Percentiles rank a stretch among this genome's conserved stretches.
These are phyloP conservation scores for Candida coleopterorum DNA, from an alignment of 805 yeast genomes.

Conservation along the genomic window DNA sequence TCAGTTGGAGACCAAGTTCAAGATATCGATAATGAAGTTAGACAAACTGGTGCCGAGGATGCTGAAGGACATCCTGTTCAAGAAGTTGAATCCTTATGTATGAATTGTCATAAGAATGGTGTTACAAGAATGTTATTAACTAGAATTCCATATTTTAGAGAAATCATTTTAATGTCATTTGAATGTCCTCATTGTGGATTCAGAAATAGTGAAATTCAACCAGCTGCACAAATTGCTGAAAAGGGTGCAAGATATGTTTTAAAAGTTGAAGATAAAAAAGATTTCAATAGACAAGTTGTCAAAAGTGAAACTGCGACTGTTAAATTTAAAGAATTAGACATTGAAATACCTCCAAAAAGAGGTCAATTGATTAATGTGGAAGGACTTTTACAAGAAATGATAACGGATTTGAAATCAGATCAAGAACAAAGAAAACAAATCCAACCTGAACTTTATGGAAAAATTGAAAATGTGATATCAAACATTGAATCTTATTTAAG, in stretches of 20 bases:
- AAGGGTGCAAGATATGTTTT: slow-evolving; percentile 75
- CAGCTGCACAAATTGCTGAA: slow-evolving; percentile 90
- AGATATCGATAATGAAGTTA: slow-evolving; percentile 38
- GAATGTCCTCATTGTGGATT: slow-evolving; percentile 93
- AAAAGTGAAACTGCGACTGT: slow-evolving; percentile 84
- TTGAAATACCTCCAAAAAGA: slow-evolving; percentile 92
- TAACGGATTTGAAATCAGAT: slow-evolving; percentile 71
- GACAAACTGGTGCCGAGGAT: slow-evolving; percentile 72
- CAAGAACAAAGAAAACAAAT: slow-evolving; percentile 72
- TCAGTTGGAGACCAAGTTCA: slow-evolving; percentile 40
- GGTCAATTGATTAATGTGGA: slow-evolving; percentile 93
- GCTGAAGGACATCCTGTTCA: slow-evolving; percentile 92
- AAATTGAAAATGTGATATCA: slow-evolving; percentile 65
- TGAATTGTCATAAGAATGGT: slow-evolving; percentile 91
- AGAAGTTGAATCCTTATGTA: slow-evolving; percentile 90
- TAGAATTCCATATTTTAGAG: slow-evolving; percentile 85
- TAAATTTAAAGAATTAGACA: slow-evolving; percentile 76
- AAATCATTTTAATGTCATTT: slow-evolving; percentile 89
- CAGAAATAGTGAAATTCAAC: slow-evolving; percentile 88
- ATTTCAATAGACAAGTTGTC: slow-evolving; percentile 85
- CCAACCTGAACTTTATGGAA: slow-evolving; percentile 71
- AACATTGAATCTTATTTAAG: slow-evolving; percentile 56
- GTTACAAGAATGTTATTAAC: slow-evolving; percentile 80
- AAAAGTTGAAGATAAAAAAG: slow-evolving; percentile 62
- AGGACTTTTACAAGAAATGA: slow-evolving; percentile 81